phyloP scores from a whole-genome alignment of 1,284 basidiomycete genomes.

The Ustilago sp. region DNA sequence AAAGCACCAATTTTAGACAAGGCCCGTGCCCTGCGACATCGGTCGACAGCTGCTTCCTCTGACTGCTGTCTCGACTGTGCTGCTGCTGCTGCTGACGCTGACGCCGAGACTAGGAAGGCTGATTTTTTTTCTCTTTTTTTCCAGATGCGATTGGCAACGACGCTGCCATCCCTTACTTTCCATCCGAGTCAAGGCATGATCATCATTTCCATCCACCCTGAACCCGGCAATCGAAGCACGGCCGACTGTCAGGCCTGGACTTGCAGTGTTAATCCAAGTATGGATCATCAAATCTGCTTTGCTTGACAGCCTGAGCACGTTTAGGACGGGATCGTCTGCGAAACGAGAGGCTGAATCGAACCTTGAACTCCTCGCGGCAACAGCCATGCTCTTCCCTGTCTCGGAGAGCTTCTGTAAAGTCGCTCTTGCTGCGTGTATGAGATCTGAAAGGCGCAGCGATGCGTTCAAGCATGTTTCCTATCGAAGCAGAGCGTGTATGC shows the following conservation, averaged over 20 bases:
- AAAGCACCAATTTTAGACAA: slow-evolving; percentile 9
- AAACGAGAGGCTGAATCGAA: slow-evolving; percentile 11
- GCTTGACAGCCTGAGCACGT: neutral
- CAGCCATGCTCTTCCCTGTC: slow-evolving; percentile 2
- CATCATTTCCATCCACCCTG: neutral
- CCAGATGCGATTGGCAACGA: slow-evolving; percentile 11
- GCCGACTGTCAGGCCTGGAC: neutral
- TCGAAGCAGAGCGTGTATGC: slow-evolving; percentile 9
- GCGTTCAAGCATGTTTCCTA: slow-evolving; percentile 10
- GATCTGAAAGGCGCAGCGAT: slow-evolving; percentile 9
- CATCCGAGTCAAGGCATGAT: neutral
- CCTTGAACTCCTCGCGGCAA: neutral
- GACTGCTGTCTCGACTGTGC: neutral
- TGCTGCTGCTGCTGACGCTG: neutral
- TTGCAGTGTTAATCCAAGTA: neutral
- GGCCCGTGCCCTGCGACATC: slow-evolving; percentile 11
- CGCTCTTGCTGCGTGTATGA: neutral
- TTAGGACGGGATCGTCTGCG: slow-evolving; percentile 1
- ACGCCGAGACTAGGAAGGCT: neutral
- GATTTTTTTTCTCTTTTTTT: neutral
- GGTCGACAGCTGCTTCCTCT: too few species aligned
- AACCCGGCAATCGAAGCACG: neutral
- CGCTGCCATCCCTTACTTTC: neutral
- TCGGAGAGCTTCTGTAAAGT: neutral
- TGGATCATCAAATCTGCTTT: neutral